Percentiles rank a stretch among this genome's conserved stretches.
These are phyloP conservation scores for Rugonectria rugulosa DNA, from an alignment of 2,329 filamentous ascomycete species.

Conservation along the genomic window DNA sequence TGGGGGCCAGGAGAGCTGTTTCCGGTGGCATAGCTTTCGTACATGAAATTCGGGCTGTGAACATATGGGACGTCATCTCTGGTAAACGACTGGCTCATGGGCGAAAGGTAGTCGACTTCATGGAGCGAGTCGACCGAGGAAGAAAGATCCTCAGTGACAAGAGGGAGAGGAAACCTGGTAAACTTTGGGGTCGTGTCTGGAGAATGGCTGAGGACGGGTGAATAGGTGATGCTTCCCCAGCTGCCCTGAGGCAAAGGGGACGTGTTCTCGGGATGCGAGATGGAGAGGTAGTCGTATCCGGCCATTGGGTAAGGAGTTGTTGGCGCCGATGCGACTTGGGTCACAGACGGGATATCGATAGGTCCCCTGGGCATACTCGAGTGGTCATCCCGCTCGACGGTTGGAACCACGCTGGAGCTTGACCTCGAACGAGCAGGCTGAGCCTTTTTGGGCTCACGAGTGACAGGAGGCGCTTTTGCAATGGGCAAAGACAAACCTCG, in stretches of 20 bases:
- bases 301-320: constrained; percentile 48
- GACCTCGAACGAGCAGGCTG: constrained; percentile 53
- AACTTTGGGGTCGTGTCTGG: constrained; percentile 49
- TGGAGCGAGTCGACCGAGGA: constrained; percentile 67
- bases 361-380: constrained; percentile 42
- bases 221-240: constrained; percentile 59
- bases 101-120: constrained; percentile 69
- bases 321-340: constrained; percentile 52
- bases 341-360: constrained; percentile 46
- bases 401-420: constrained; percentile 49
- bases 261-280: constrained; percentile 55
- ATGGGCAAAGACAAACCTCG: constrained; percentile 82
- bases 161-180: constrained; percentile 54
- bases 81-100: constrained; percentile 63
- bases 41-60: constrained; percentile 63
- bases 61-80: constrained; percentile 66
- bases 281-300: constrained; percentile 59
- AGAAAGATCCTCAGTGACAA: constrained; percentile 59
- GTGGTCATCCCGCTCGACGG: constrained; percentile 45
- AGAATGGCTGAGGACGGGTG: constrained; percentile 47
- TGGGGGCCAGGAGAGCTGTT: constrained; percentile 63
- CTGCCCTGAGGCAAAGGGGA: constrained; percentile 50
- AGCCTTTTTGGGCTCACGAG: constrained; percentile 57
- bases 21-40: constrained; percentile 60
- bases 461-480: constrained; percentile 66